These are phyloP conservation scores for Corylus heterophylla DNA, from an alignment of 306 rosid species.

Conservation along the genomic window DNA sequence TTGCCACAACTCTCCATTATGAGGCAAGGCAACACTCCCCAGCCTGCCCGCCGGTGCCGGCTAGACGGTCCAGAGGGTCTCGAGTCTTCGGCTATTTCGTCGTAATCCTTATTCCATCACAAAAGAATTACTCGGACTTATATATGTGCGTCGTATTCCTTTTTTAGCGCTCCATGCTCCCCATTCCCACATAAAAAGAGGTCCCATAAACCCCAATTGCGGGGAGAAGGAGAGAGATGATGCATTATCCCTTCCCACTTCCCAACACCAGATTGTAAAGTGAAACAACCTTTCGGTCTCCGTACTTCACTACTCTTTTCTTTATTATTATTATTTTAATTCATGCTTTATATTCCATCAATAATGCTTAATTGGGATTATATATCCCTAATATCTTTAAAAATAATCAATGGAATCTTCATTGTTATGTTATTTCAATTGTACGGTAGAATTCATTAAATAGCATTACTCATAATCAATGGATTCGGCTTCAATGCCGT, in stretches of 20 bases:
- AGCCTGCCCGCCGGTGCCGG: not conserved
- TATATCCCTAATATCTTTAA: too few relatives aligned
- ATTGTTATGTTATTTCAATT: too few relatives aligned
- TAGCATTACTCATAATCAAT: too few relatives aligned
- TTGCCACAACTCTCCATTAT: not conserved
- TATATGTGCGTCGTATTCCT: not conserved
- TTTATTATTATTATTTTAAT: not conserved
- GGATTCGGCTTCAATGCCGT: too few relatives aligned
- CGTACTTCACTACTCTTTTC: not conserved
- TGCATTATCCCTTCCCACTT: not conserved
- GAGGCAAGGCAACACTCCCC: not conserved
- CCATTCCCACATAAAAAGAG: not conserved
- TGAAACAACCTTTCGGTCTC: not conserved
- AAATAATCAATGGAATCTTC: too few relatives aligned
- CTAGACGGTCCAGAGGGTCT: not conserved
- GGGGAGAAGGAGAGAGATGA: not conserved
- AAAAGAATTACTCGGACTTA: conserved; percentile 1
- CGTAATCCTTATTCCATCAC: not conserved
- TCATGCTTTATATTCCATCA: too few relatives aligned
- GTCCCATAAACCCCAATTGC: conserved; percentile 11
- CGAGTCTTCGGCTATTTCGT: not conserved
- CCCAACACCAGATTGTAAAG: not conserved
- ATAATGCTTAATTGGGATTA: too few relatives aligned
- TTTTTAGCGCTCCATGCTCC: conserved; percentile 4
- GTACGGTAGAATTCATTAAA: too few relatives aligned